phyloP scores from a whole-genome alignment of 2,329 filamentous ascomycete species.

The Cladobotryum protrusum region DNA sequence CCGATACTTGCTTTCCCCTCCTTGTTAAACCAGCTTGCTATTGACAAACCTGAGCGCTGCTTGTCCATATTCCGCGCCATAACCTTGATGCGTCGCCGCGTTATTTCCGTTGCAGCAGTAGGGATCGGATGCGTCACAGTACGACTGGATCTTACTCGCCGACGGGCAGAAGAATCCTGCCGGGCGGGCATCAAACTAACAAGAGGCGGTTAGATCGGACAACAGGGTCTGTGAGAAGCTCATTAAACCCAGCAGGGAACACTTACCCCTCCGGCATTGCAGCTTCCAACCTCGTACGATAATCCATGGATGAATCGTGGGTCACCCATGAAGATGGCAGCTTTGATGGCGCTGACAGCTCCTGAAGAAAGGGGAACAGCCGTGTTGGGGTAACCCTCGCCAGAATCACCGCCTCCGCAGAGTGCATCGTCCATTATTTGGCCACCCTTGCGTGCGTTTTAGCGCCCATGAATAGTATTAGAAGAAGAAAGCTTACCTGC shows the following conservation, averaged over 20 bases:
- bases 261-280: conserved; percentile 47
- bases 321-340: conserved; percentile 59
- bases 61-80: conserved; percentile 55
- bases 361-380: conserved; percentile 37
- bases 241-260: background rate
- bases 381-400: conserved; percentile 38
- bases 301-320: conserved; percentile 51
- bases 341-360: conserved; percentile 52
- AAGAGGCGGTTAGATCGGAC: background rate
- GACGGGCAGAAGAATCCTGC: conserved; percentile 51
- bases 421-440: conserved; percentile 60
- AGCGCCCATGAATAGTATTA: background rate
- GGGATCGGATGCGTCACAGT: conserved; percentile 58
- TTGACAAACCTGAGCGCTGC: conserved; percentile 56
- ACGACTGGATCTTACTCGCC: conserved; percentile 51
- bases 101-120: conserved; percentile 63
- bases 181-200: conserved; percentile 54
- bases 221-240: background rate
- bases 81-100: conserved; percentile 54
- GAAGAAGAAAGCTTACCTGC: conserved; percentile 35
- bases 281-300: conserved; percentile 47
- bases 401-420: conserved; percentile 51
- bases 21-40: conserved; percentile 20
- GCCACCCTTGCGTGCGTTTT: conserved; percentile 39
- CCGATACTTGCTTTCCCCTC: too few relatives aligned